Conservation (phyloP, 2,329 filamentous ascomycete species). For the Xylariaceae sp. region DNA sequence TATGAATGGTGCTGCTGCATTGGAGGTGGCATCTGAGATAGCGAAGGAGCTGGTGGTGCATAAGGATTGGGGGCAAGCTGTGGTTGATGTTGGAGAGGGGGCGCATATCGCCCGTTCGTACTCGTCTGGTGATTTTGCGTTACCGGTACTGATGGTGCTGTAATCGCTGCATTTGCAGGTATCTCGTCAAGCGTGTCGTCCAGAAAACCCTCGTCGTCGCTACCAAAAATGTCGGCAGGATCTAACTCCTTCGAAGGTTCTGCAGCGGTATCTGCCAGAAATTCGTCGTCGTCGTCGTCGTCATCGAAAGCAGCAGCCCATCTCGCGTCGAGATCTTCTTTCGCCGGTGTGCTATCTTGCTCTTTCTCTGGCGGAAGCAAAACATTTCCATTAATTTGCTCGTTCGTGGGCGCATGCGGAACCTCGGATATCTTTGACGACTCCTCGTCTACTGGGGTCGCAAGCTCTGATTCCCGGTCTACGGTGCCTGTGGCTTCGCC, state of each 20-base stretch:
- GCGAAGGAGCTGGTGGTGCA: constrained; percentile 38
- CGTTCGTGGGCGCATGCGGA: constrained; percentile 6
- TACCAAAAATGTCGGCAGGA: constrained; percentile 65
- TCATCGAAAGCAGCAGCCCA: constrained; percentile 81
- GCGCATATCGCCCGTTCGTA: constrained; percentile 32
- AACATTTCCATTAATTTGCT: constrained; percentile 18
- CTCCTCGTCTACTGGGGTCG: constrained; percentile 18
- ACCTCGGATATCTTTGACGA: constrained; percentile 4
- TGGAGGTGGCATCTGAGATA: constrained; percentile 19
- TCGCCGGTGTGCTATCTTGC: constrained; percentile 15
- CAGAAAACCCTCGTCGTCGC: constrained; percentile 82
- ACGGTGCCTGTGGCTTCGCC: constrained; percentile 24
- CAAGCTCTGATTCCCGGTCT: constrained; percentile 17
- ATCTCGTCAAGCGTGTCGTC: constrained; percentile 50
- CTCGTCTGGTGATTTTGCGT: constrained; percentile 16
- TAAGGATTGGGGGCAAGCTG: constrained; percentile 38
- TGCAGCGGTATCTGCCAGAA: constrained; percentile 51
- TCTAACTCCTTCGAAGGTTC: constrained; percentile 48
- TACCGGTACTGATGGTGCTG: constrained; percentile 5
- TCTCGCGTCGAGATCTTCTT: constrained; percentile 64
- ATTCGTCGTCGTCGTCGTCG: constrained; percentile 63
- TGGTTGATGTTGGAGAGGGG: constrained; percentile 18
- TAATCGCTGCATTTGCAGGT: constrained; percentile 18
- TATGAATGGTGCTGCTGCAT: constrained; percentile 23
- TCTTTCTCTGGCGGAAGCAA: constrained; percentile 16